Conservation (phyloP, 345 rosid species). For the Noccaea bulbosa region DNA sequence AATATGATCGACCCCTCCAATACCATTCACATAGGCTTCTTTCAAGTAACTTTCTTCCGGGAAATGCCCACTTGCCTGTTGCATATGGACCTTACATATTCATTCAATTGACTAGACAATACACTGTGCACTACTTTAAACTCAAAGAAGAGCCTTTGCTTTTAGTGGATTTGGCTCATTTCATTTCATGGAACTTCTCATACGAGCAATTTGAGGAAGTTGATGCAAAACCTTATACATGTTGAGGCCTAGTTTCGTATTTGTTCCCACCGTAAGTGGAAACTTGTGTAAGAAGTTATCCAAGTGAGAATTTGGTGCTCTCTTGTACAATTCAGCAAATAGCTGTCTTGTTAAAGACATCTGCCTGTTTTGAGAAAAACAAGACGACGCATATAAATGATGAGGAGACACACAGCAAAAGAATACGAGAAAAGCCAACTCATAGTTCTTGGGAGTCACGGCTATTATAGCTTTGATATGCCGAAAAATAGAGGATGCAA, state of each 20-base stretch:
- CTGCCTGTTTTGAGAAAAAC: background rate
- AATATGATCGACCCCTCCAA: background rate
- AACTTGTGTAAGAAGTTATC: constrained; percentile 3
- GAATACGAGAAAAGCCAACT: no score
- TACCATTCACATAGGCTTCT: constrained; percentile 23
- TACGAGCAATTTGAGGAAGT: background rate
- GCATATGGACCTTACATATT: no score
- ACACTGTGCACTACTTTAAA: background rate
- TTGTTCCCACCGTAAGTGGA: constrained; percentile 33
- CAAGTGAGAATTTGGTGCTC: constrained; percentile 21
- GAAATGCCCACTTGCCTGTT: constrained; percentile 19
- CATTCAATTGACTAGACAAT: no score
- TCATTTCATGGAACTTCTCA: background rate
- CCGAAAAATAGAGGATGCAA: no score
- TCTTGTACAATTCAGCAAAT: constrained; percentile 37
- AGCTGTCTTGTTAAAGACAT: background rate
- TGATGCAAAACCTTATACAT: constrained; percentile 6
- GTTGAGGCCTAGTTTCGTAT: constrained; percentile 2
- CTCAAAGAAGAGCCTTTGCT: no score
- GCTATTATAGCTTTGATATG: no score
- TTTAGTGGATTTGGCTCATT: background rate
- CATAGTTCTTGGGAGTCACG: no score
- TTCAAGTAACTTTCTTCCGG: constrained; percentile 1
- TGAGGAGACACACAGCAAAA: no score
- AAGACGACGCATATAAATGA: no score